Base-by-base conservation (phyloP, 2,329 filamentous ascomycete genomes). In the Microcyclosporella mali region DNA sequence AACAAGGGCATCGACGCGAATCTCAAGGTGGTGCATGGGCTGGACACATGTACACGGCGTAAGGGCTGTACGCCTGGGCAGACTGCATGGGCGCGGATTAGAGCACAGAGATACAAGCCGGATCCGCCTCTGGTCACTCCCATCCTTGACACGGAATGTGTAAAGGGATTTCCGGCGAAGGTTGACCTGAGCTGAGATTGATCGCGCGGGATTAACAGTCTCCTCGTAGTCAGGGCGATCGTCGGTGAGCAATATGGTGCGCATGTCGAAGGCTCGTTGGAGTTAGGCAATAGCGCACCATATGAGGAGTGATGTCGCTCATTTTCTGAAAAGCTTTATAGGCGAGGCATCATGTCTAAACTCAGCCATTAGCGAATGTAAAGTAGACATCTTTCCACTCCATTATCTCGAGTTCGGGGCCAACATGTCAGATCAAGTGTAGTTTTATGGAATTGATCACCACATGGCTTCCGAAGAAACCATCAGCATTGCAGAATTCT, bases 1-100 rank as follows among this genome's bases (percentile, higher is more conserved):
- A 81, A 74, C 9, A 77, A 75, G 47, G n/a, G n/a, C 9, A 83
- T 87, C 53, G 67, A 74, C 29, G 71, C 74, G 58, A 88, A 87
- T 61, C 55, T 85, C 7, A 63, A 78, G 57, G 71, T 88, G 4
- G 78, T 81, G 8, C 51, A 70, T 6, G 69, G 77, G 43, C 63
- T 87, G 10, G 66, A 79, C 57, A 66, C 66, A 17, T 56, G 87
- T 29, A 82, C 83, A 1, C 58, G 67, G 52, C 69, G 69, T 54
- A 85, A 84, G 65, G 71, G 71, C 4, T 58, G 55, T 43, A 67
- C 68, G 2, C 62, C 67, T 2, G 63, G 66, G 6, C 73, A 77
- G 57, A 59, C 76, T 27, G 73, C 68, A 1, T 58, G 76, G 27
- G 67, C 63, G 12, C 77, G 74, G 74, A 61, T 75, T 7, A 60